phyloP scores from a whole-genome alignment of 805 yeast genomes.

The Candida sakaeoensis region DNA sequence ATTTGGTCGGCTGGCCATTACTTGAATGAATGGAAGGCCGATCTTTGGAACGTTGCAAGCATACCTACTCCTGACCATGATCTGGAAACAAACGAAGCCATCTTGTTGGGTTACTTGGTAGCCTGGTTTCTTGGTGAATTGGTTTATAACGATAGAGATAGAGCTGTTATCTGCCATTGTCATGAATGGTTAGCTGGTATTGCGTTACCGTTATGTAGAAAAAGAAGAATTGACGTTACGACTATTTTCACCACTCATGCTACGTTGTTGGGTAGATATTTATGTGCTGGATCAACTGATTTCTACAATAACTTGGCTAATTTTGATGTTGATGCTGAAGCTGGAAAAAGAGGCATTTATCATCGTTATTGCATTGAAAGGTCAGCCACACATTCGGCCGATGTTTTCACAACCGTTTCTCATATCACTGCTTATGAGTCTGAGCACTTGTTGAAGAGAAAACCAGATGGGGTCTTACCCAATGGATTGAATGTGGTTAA shows the following conservation, averaged over 20 bases:
- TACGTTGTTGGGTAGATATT: slow-evolving; percentile 86
- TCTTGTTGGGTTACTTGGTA: slow-evolving; percentile 84
- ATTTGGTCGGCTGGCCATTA: slow-evolving; percentile 64
- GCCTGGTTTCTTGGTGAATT: slow-evolving; percentile 98
- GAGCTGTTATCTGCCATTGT: slow-evolving; percentile 90
- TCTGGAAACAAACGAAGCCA: slow-evolving; percentile 86
- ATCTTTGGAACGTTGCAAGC: slow-evolving; percentile 86
- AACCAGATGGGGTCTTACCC: slow-evolving; percentile 97
- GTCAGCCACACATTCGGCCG: slow-evolving; percentile 93
- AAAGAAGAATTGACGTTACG: slow-evolving; percentile 87
- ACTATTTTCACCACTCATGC: slow-evolving; percentile 98
- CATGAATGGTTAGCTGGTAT: slow-evolving; percentile 99
- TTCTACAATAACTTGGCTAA: slow-evolving; percentile 85
- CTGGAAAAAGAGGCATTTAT: slow-evolving; percentile 95
- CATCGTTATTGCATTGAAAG: slow-evolving; percentile 96
- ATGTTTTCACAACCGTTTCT: slow-evolving; percentile 95
- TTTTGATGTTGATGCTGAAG: slow-evolving; percentile 96
- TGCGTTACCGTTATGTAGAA: slow-evolving; percentile 87
- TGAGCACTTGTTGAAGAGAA: slow-evolving; percentile 87
- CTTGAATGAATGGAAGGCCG: slow-evolving; percentile 91
- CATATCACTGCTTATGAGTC: slow-evolving; percentile 96
- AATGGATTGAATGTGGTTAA: slow-evolving; percentile 94
- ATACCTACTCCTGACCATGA: slow-evolving; percentile 93
- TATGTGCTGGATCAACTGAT: slow-evolving; percentile 96
- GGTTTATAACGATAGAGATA: slow-evolving; percentile 74